Evolutionary conservation across 73 alveolate genomes (phyloP), one percentile per base, ranked within the genome.

Genomic region (Paramecium sonneborni): DNA sequence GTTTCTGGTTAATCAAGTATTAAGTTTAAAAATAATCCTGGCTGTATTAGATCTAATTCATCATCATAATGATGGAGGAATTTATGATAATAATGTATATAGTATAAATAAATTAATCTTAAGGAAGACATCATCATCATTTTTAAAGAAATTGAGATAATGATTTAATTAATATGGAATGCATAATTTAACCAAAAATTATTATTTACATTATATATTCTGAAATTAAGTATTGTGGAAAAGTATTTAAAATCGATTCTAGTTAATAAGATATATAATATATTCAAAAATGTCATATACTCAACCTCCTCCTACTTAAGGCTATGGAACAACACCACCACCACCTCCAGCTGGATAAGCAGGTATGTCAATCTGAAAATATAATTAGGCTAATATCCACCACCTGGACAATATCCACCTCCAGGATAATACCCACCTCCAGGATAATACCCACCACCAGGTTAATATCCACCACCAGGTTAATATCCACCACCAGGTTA

Each of bases 101-200:
- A 67, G 56, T 37, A 39, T 34, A 18, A 8, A 74, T 35, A 10
- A 39, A 14, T 18, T 57, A 57, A 57, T 0, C 9, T 28, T 62
- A 30, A 62, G 84, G 84, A 62, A 21, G 46, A 5, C 84, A 62
- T n/a, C 84, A 58, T 24, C 82, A 62, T 62, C 84, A 57, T 21
- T 38, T 23, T 26, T 44, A 62, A 4, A 30, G 84, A 62, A 2
- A 74, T 74, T 34, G 87, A 39, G 18, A 15, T 74, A 32, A 30
- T 26, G 58, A 37, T 21, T 15, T 74, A 30, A 34, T 37, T 32
- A 74, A 39, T 21, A 39, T 37, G 26, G 32, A 28, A 28, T 5
- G 11, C 10, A 70, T 11, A 28, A 70, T 70, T 30, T 35, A 35
- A 30, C 5, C 12, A 46, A 14, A 0, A 12, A 46, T 12, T 43